Evolutionary conservation across 2,329 filamentous ascomycete genomes (phyloP), one percentile per base, ranked within the genome.

Genomic region (Diaporthe aspalathi): DNA sequence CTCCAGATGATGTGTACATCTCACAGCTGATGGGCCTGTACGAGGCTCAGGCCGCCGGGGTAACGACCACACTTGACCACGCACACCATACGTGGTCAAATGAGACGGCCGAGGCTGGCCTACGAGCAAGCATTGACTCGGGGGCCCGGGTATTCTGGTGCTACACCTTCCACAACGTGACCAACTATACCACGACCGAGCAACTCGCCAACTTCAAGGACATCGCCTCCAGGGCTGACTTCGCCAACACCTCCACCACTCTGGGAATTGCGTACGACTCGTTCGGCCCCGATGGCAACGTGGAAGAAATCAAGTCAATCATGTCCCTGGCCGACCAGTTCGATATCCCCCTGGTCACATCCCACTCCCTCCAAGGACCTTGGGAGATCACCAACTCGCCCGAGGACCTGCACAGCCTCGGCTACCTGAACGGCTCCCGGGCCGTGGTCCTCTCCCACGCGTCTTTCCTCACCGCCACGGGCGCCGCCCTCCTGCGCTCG

Each of bases 391-490:
- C 76, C 57, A 85, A 84, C 76, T 79, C 80, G 4, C 84, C 85
- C 0, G 77, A 81, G 11, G 76, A 81, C 17, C 63, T 86, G 5
- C 76, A 80, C 67, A 75, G 76, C 1, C 78, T 82, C 5, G 79
- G 77, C 1, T 73, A 83, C 62, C 81, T 87, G 5, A 84, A 86
- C 74, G 81, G 78, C 20, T 78, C 78, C 38, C 83, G 83, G 16
- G 85, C 87, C 0, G 77, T 89, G 3, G 80, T 90, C 67, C 85
- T 89, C 76, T 85, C 86, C 0, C 88, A 89, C 74, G 86, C 81
- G 0, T 81, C 79, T 17, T 86, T 81, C 77, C 76, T 88, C 22
- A 83, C 83, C 0, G 76, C 80, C 0, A 70, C 73, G 0, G 83
- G 84, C 17, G 79, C 80, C 0, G 67, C 77, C 1, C 79, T 87